Base-by-base conservation (phyloP, 2,329 filamentous ascomycete species). In the Fusarium musae region DNA sequence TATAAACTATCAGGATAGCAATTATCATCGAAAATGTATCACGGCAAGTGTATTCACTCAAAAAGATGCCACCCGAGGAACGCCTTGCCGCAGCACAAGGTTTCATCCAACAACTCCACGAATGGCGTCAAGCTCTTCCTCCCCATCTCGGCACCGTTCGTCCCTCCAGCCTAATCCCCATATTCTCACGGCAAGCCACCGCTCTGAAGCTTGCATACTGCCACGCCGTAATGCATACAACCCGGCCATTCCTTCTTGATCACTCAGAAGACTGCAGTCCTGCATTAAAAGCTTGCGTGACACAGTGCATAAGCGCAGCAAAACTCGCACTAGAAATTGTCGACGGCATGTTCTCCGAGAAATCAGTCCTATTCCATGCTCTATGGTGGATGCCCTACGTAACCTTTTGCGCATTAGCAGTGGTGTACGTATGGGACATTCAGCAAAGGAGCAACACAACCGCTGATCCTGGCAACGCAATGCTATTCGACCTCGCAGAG, bases 151-250 rank as follows among this genome's bases (percentile, higher is more conserved):
- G 84, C 6, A 81, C 81, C 0, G 80, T 87, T 17, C 80, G 81
- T 6, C 85, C 85, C 0, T 84, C 82, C 0, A 86, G 83, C 64
- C 77, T 87, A 4, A 85, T 87, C 16, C 82, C 83, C 0, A 83
- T 80, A 9, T 86, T 87, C 43, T 81, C 79, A 39, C 83, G 82
- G 7, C 88, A 90, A 69, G 85, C 87, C 5, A 86, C 83, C 1
- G 87, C 88, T 2, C 78, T 90, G 15, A 86, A 85, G 43, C 80
- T 90, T 0, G 87, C 87, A 0, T 85, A 89, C 69, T 85, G 84
- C 9, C 88, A 90, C 59, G 87, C 88, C 5, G 82, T 87, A 13
- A 88, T 91, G 75, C 84, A 90, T 23, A 84, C 87, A 11, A 89
- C 87, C 52, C 84, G 89, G 0, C 85, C 87, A 0, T 88, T 90